These are phyloP conservation scores for Rhytidiadelphus loreus DNA, from an alignment of 225 moss, liverwort and hornwort species.

Conservation along the genomic window DNA sequence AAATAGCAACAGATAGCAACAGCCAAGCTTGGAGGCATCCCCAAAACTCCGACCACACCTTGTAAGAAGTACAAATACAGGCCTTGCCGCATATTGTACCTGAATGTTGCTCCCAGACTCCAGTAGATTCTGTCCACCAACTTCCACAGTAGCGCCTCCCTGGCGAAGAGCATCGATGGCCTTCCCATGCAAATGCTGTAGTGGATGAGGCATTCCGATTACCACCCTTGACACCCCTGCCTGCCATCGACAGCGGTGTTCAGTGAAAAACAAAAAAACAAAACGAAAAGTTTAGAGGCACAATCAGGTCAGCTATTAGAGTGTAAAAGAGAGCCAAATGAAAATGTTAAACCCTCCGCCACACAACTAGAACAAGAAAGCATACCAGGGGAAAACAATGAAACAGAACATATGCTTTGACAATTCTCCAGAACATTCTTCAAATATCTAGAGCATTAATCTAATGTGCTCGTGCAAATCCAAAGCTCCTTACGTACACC, in stretches of 20 bases:
- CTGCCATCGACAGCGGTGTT: slow-evolving; percentile 20
- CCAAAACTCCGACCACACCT: background rate
- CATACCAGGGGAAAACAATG: background rate
- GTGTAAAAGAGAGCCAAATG: background rate
- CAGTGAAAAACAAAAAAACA: background rate
- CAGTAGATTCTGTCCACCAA: slow-evolving; percentile 53
- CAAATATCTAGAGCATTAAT: background rate
- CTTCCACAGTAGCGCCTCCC: slow-evolving; percentile 57
- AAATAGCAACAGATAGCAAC: background rate
- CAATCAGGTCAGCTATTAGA: background rate
- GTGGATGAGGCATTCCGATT: slow-evolving; percentile 75
- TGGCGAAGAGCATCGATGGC: slow-evolving; percentile 62
- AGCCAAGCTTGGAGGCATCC: background rate
- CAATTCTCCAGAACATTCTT: background rate
- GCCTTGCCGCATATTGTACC: slow-evolving; percentile 1
- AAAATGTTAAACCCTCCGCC: background rate
- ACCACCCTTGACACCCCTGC: slow-evolving; percentile 87
- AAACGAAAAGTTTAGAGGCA: background rate
- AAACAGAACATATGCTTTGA: background rate
- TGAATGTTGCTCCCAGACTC: slow-evolving; percentile 19
- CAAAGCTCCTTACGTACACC: background rate
- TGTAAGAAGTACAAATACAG: background rate
- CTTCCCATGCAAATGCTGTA: slow-evolving; percentile 70
- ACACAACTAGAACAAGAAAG: background rate
- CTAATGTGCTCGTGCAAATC: background rate